phyloP scores from a whole-genome alignment of 352 stramenopile species.

The Stramenopiles sp. region DNA sequence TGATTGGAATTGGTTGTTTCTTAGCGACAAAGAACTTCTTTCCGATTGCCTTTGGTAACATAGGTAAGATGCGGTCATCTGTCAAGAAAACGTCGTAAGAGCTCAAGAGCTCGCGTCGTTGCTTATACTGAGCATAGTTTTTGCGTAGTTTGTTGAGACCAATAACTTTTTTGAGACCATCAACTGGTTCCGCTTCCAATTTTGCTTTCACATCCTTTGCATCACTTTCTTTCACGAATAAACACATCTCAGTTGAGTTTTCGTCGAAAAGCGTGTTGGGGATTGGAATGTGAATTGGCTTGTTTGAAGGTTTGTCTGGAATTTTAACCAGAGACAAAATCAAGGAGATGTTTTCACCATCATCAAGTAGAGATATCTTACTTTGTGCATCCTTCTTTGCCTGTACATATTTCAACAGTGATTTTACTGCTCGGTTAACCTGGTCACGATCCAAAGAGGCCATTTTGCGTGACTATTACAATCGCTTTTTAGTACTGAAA shows the following conservation, averaged over 20 bases:
- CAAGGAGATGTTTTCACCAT: too few species aligned
- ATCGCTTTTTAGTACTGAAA: too few species aligned
- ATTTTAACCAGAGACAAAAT: too few species aligned
- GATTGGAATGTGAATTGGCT: neutral
- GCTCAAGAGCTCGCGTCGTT: neutral
- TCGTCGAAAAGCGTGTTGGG: slow-evolving; percentile 1
- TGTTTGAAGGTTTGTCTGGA: too few species aligned
- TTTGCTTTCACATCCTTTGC: neutral
- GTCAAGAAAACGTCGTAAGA: slow-evolving; percentile 9
- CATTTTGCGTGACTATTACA: too few species aligned
- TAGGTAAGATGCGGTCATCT: slow-evolving; percentile 9
- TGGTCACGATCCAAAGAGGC: too few species aligned
- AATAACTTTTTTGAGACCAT: slow-evolving; percentile 7
- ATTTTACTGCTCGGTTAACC: too few species aligned
- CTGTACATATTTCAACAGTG: too few species aligned
- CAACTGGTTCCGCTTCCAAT: neutral
- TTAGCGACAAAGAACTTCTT: slow-evolving; percentile 7
- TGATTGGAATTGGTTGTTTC: slow-evolving; percentile 6
- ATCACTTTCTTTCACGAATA: neutral
- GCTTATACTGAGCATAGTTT: neutral
- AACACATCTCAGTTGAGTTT: neutral
- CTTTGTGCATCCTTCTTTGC: too few species aligned
- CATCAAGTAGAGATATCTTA: too few species aligned
- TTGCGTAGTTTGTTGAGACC: slow-evolving; percentile 1
- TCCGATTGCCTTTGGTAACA: slow-evolving; percentile 5